Evolutionary conservation across 352 stramenopile genomes (phyloP), one percentile per base, ranked within the genome.

Genomic region (Globisporangium nodosum): DNA sequence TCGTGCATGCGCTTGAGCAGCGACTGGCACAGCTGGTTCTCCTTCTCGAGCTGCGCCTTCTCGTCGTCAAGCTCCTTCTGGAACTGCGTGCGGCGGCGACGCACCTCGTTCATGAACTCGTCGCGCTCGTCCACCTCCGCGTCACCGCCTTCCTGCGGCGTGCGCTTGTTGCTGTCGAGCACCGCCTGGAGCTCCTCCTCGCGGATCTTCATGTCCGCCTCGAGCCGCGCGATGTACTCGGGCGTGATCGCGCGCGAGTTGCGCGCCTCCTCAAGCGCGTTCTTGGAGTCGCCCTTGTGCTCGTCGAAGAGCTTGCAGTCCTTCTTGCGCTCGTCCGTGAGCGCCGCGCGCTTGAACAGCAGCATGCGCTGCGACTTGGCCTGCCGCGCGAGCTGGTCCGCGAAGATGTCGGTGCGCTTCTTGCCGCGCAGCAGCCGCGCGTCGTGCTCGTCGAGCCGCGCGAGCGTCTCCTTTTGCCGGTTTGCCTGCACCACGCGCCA

Each of bases 51-150:
- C 66, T 92, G 79, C 30, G 62, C 63, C 35, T 86, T 70, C 56
- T 92, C 79, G 64, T 88, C 76, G 52, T 92, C 78, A 40, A 94
- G 69, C 53, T 92, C 81, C 67, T 90, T 88, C 70, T 94, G 85
- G 76, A 93, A 94, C 56, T 87, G 76, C 5, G 65, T 70, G 52
- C 85, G 85, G 55, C 83, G 85, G 49, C 72, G 69, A 40, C 85
- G 85, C 8, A 93, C 83, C 12, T 92, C 81, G 65, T 94, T 94
- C 85, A 94, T 94, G 60, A 93, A 94, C 66, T 90, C 81, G 56
- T 94, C 85, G 50, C 85, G 81, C 58, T 92, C 79, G 55, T 94
- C 83, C 18, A 92, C 67, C 54, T 90, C 82, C 1, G 53, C 35
- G 64, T 92, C 81, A 13, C 78, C 76, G 40, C 85, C 85, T 54